A percentile compares a stretch with the other conserved stretches of the same genome.
Evolutionary conservation across 176 grass and related monocot species (phyloP).

Genomic region (sorghum (Sorghum bicolor)): Sorghum_bicolor_NCBIv3 NC_012873.2:63814001-63814500

Average conservation of each 20-base stretch:
- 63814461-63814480: slow-evolving; percentile 78
- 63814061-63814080: too few relatives aligned
- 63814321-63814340: not conserved
- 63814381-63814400: not conserved
- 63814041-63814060: not conserved
- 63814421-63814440: slow-evolving; percentile 86
- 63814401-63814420: not conserved
- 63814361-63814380: not conserved
- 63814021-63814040: not conserved
- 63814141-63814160: too few relatives aligned
- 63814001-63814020: not conserved
- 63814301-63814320: too few relatives aligned
- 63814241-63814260: too few relatives aligned
- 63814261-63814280: too few relatives aligned
- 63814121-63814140: too few relatives aligned
- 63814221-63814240: not conserved
- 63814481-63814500: slow-evolving; percentile 58
- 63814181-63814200: too few relatives aligned
- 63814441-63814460: slow-evolving; percentile 91
- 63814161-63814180: too few relatives aligned
- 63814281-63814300: too few relatives aligned
- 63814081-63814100: too few relatives aligned
- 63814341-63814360: not conserved
- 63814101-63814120: too few relatives aligned
- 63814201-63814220: too few relatives aligned